Evolutionary conservation across 768 basidiomycete genomes (phyloP), one percentile per base, ranked within the genome.

Genomic region (Tephrocybe sp.): DNA sequence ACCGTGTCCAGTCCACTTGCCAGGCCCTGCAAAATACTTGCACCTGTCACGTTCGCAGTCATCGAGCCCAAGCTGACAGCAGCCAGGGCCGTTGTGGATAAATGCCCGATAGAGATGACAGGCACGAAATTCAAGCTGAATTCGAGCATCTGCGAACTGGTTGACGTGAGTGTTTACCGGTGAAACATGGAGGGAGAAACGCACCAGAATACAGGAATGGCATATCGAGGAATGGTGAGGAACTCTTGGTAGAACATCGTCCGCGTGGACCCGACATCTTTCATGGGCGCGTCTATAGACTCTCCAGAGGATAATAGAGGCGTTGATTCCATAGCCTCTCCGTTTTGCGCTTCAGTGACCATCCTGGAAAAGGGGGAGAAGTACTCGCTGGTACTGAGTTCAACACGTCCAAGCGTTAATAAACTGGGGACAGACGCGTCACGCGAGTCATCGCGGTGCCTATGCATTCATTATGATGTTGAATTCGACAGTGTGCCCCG

Each of bases 1-100:
- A 98, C 78, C 0, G 94, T 94, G 66, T 98, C 96, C 21, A 98
- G 81, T 1, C 90, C 85, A 42, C 86, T 88, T 15, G 81, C 73
- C 43, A 95, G 80, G n/a, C 92, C 92, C 55, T 87, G 87, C 4
- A 93, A 70, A 48, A 94, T 85, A 55, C 84, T 88, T 58, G 85
- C 86, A 1, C 81, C 87, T 2, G 88, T 84, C 12, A 85, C 83
- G 48, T 77, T 80, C 14, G 81, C 82, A 0, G 85, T 86, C 85
- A 88, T 87, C 12, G 81, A 83, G 2, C 79, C 86, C 8, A 89
- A 68, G 21, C 84, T 85, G 23, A 86, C 81, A 0, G 90, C 93
- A 2, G 95, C 95, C 0, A 97, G 80, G 24, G 93, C 88, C 1
- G 80, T 81, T 0, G 93, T 95, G 0, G 91, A 92, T 9, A 96